phyloP scores from a whole-genome alignment of 768 basidiomycete species.

The Kwoniella mangroviensis region DNA sequence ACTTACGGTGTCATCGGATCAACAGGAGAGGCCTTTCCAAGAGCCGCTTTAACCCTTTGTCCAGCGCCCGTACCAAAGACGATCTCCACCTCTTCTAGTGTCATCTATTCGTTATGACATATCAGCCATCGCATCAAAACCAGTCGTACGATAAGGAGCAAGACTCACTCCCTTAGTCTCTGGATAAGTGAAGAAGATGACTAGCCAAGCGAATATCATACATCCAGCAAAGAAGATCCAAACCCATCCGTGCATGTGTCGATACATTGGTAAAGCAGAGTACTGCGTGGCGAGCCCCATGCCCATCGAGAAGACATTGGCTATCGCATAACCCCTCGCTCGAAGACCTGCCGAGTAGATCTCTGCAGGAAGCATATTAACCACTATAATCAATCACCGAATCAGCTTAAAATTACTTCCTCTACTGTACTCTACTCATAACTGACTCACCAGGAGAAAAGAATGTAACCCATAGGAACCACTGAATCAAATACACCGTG shows the following conservation, averaged over 20 bases:
- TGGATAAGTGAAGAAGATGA: conserved; percentile 43
- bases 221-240: conserved; percentile 45
- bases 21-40: conserved; percentile 22
- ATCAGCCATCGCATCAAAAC: background rate
- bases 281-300: conserved; percentile 44
- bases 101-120: conserved; percentile 27
- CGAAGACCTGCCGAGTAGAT: conserved; percentile 43
- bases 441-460: conserved; percentile 34
- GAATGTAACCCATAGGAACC: conserved; percentile 46
- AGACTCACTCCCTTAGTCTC: conserved; percentile 44
- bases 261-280: conserved; percentile 44
- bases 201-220: conserved; percentile 35
- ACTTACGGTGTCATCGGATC: conserved; percentile 35
- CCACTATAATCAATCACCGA: conserved; percentile 11
- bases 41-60: conserved; percentile 38
- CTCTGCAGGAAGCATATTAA: conserved; percentile 46
- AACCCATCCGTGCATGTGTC: conserved; percentile 41
- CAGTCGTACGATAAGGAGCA: background rate
- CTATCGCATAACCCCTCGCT: conserved; percentile 41
- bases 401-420: background rate
- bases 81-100: conserved; percentile 41
- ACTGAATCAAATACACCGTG: conserved; percentile 38
- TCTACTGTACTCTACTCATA: background rate
- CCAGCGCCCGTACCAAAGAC: conserved; percentile 44
- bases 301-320: conserved; percentile 45